These are phyloP conservation scores for Smittium culicis DNA, from an alignment of 371 early-diverging fungal species.

Conservation along the genomic window DNA sequence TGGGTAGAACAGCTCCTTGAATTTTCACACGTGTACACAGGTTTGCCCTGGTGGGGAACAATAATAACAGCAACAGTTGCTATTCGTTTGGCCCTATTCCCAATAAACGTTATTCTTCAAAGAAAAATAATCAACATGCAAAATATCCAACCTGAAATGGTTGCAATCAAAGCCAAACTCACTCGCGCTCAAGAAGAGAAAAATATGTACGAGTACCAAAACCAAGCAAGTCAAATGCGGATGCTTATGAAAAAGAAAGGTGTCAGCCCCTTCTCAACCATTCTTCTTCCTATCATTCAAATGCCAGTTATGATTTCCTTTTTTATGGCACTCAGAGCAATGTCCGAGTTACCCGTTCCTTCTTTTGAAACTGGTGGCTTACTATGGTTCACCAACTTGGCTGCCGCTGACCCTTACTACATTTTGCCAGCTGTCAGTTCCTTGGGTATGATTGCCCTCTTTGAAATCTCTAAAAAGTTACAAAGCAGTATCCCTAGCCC, in stretches of 20 bases:
- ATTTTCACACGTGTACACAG: conserved; percentile 58
- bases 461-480: conserved; percentile 43
- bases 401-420: conserved; percentile 65
- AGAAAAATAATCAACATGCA: conserved; percentile 51
- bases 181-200: conserved; percentile 40
- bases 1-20: conserved; percentile 59
- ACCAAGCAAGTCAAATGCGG: conserved; percentile 40
- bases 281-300: conserved; percentile 52
- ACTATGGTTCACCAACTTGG: conserved; percentile 71
- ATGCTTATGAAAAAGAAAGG: conserved; percentile 47
- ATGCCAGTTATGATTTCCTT: conserved; percentile 79
- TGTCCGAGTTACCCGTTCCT: conserved; percentile 73
- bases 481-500: conserved; percentile 20
- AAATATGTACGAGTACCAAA: conserved; percentile 42
- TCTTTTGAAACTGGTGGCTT: conserved; percentile 63
- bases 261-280: conserved; percentile 45
- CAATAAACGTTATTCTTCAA: conserved; percentile 61
- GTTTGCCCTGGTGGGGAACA: conserved; percentile 88
- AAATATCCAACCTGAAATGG: conserved; percentile 62
- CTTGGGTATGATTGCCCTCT: conserved; percentile 51
- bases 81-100: conserved; percentile 57
- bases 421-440: conserved; percentile 64
- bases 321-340: conserved; percentile 68
- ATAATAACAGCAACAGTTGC: conserved; percentile 57
- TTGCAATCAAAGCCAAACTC: conserved; percentile 48